Percentiles rank a stretch among this genome's conserved stretches.
Conservation (phyloP, 2,329 filamentous ascomycete species). For the Aureobasidium sp. region DNA sequence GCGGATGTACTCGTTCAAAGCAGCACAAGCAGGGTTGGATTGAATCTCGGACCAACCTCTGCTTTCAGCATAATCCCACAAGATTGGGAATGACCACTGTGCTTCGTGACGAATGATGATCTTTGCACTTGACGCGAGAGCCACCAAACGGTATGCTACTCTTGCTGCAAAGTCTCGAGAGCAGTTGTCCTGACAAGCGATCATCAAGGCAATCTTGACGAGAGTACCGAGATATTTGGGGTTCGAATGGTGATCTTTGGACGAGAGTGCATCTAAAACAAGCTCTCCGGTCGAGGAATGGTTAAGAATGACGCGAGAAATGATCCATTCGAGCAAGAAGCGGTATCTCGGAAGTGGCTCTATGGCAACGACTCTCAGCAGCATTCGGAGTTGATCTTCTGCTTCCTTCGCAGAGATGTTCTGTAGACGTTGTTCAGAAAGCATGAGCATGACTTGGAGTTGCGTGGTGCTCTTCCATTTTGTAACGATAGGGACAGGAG, state of each 20-base stretch:
- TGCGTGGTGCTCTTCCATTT: slow-evolving; percentile 45
- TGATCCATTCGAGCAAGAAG: slow-evolving; percentile 43
- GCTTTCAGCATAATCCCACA: slow-evolving; percentile 35
- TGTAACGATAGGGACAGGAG: slow-evolving; percentile 37
- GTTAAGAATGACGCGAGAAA: slow-evolving; percentile 37
- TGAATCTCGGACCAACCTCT: slow-evolving; percentile 33
- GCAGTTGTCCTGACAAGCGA: slow-evolving; percentile 32
- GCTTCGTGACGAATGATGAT: slow-evolving; percentile 49
- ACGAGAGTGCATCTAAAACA: slow-evolving; percentile 33
- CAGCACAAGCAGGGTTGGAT: slow-evolving; percentile 35
- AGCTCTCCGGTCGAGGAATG: slow-evolving; percentile 27
- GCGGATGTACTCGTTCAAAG: slow-evolving; percentile 39
- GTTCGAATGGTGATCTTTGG: slow-evolving; percentile 39
- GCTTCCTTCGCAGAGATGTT: slow-evolving; percentile 20
- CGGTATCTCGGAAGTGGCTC: slow-evolving; percentile 43
- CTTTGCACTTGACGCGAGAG: slow-evolving; percentile 42
- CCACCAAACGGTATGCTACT: slow-evolving; percentile 37
- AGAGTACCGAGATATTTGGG: slow-evolving; percentile 43
- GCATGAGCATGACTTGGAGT: slow-evolving; percentile 40
- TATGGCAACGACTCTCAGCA: slow-evolving; percentile 36
- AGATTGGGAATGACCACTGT: slow-evolving; percentile 41
- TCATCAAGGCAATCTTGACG: slow-evolving; percentile 41
- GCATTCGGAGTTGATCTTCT: slow-evolving; percentile 29
- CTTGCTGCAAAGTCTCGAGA: slow-evolving; percentile 33
- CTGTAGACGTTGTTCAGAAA: slow-evolving; percentile 33